Base-by-base conservation (phyloP, 1,284 basidiomycete species). In the Caloboletus inedulis region DNA sequence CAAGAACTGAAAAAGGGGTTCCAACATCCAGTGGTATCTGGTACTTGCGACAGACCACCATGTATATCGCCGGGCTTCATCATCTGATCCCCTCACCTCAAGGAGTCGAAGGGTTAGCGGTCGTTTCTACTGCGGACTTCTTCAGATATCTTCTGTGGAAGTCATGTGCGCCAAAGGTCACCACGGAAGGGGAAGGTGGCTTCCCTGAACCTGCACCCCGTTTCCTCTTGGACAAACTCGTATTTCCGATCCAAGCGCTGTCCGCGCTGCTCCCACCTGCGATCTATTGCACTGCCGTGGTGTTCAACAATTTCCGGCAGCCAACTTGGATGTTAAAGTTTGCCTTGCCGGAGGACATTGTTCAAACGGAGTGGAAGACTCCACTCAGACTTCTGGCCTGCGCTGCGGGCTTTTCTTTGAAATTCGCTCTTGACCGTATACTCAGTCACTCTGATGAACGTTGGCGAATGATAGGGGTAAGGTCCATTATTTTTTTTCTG, bases 401-500 rank as follows among this genome's bases (percentile, higher is more conserved):
- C 23, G 61, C 49, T 27, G 59, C 62, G 4, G 35, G 54, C 0
- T 50, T 70, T 45, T 54, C 57, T 7, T 35, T 70, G 10, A 55
- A 56, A 35, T 46, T 56, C 7, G 51, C 23, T n/a, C 42, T 65
- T 7, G 52, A 55, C 31, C 47, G 47, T 3, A 56, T 55, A 41
- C 31, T 61, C 18, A 36, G 18, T 31, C 34, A 54, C 21, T 57
- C 66, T 56, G 51, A 68, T 16, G 63, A 59, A 41, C 63, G 64
- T 10, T 58, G 59, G 62, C 66, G 65, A 30, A 57, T 57, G 49
- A 69, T 69, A 47, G 69, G 68, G 59, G 69, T 67, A 52, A 45
- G 54, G 12, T 23, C 4, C 5, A 12, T 2, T 19, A 3, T n/a
- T n/a, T 19, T 42, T 23, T 12, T 21, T 25, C 14, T 25, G 2